Percentiles rank a stretch among this genome's conserved stretches.
phyloP scores from a whole-genome alignment of 2,329 filamentous ascomycete genomes.

The Colletotrichum musae region DNA sequence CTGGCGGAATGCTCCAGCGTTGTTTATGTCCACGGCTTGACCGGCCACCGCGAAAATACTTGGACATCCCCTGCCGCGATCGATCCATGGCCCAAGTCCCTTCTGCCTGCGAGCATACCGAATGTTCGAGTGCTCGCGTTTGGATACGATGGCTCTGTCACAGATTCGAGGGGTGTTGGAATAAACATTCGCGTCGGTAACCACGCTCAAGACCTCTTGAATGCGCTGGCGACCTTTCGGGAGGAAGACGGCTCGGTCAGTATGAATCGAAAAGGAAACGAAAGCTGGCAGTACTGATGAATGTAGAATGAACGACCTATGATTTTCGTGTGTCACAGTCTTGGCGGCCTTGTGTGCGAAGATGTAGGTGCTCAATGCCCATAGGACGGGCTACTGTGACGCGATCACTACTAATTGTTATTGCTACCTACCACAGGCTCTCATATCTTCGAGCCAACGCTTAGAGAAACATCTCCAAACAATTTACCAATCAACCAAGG shows the following conservation, averaged over 20 bases:
- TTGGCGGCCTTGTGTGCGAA: slow-evolving; percentile 47
- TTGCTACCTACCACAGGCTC: too few species aligned
- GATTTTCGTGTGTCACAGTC: slow-evolving; percentile 46
- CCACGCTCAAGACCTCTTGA: slow-evolving; percentile 49
- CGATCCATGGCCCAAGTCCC: slow-evolving; percentile 48
- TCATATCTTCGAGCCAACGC: too few species aligned
- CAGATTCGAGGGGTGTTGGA: slow-evolving; percentile 45
- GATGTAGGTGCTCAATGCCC: slow-evolving; percentile 39
- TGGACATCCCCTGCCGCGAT: slow-evolving; percentile 48
- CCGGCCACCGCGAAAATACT: slow-evolving; percentile 44
- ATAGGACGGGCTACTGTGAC: slow-evolving; percentile 41
- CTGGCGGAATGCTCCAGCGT: background rate
- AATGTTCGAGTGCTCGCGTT: slow-evolving; percentile 50
- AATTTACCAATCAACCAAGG: too few species aligned
- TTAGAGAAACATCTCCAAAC: too few species aligned
- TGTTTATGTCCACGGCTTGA: slow-evolving; percentile 6
- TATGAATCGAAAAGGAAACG: background rate
- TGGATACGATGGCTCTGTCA: slow-evolving; percentile 51
- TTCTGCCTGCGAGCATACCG: slow-evolving; percentile 47
- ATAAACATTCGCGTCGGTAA: slow-evolving; percentile 47
- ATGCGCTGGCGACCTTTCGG: slow-evolving; percentile 44
- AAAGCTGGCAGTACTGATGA: background rate
- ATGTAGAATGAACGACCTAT: slow-evolving; percentile 43
- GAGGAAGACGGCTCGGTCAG: slow-evolving; percentile 46
- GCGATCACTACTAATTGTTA: too few species aligned